A percentile compares a stretch with the other conserved stretches of the same genome.
These are phyloP conservation scores for Angomonas deanei DNA, from an alignment of 208 protist genomes.

Conservation along the genomic window DNA sequence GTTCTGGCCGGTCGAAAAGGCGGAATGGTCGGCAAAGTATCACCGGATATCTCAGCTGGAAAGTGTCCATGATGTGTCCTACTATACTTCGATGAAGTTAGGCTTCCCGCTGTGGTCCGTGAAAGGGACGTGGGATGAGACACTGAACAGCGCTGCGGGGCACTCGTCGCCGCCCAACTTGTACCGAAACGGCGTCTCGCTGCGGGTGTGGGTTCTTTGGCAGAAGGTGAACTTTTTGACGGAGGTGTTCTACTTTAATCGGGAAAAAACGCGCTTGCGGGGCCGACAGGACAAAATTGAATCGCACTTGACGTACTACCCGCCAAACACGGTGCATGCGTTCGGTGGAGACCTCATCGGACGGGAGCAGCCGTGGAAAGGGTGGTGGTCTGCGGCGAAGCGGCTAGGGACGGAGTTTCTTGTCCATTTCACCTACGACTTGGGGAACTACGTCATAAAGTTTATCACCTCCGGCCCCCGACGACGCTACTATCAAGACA, in stretches of 20 bases:
- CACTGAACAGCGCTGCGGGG: too few relatives aligned
- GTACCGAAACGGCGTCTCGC: too few relatives aligned
- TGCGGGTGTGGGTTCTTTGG: background rate
- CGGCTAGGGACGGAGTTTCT: background rate
- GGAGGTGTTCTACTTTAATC: background rate
- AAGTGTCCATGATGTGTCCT: too few relatives aligned
- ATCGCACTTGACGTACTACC: background rate
- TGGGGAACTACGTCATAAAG: background rate
- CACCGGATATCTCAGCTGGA: too few relatives aligned
- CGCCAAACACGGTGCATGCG: background rate
- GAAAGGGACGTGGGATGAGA: too few relatives aligned
- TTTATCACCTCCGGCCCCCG: background rate
- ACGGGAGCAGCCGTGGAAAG: background rate
- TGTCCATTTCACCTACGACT: background rate
- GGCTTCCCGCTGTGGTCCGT: too few relatives aligned
- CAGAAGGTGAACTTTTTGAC: background rate
- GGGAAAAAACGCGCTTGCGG: too few relatives aligned
- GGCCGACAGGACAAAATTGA: too few relatives aligned
- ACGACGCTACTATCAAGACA: background rate
- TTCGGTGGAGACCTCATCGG: background rate
- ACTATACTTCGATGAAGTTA: too few relatives aligned
- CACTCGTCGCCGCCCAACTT: too few relatives aligned
- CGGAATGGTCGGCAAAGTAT: too few relatives aligned
- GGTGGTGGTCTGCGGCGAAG: background rate
- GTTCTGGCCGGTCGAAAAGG: too few relatives aligned